Evolutionary conservation across 192 early-diverging fungal species (phyloP).

Genomic region (Chytriomyces sp.): DNA sequence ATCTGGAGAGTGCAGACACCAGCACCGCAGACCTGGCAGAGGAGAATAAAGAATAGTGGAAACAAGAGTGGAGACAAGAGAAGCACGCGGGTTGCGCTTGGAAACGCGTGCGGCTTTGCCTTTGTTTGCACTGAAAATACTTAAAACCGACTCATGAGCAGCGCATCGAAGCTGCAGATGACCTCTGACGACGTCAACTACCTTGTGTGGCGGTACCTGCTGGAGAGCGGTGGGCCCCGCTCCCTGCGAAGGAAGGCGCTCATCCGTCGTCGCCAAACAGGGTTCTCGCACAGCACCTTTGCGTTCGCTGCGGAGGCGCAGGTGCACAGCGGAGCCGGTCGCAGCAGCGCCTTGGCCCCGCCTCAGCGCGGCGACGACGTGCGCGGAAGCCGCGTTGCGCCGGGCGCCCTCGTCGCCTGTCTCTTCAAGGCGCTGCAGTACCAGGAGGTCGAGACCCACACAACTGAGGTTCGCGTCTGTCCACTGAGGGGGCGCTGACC

Average conservation of each 20-base stretch:
- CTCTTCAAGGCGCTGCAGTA: slow-evolving; percentile 93
- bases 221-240: slow-evolving; percentile 18
- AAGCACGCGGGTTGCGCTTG: no score
- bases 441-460: slow-evolving; percentile 85
- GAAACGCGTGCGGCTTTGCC: no score
- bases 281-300: slow-evolving; percentile 84
- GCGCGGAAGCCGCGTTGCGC: slow-evolving; percentile 58
- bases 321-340: slow-evolving; percentile 49
- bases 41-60: no score
- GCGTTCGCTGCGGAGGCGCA: slow-evolving; percentile 85
- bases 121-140: no score
- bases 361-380: neutral
- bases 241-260: neutral
- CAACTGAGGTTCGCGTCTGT: slow-evolving; percentile 62
- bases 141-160: no score
- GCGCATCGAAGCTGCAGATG: slow-evolving; percentile 12
- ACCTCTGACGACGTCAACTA: slow-evolving; percentile 34
- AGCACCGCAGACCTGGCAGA: no score
- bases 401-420: slow-evolving; percentile 80
- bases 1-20: no score
- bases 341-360: neutral
- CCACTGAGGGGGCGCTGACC: neutral
- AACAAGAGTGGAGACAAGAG: no score
- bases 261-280: slow-evolving; percentile 38
- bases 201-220: slow-evolving; percentile 32